Evolutionary conservation across 495 filamentous ascomycete genomes (phyloP).

Genomic region (Lepraria neglecta): DNA sequence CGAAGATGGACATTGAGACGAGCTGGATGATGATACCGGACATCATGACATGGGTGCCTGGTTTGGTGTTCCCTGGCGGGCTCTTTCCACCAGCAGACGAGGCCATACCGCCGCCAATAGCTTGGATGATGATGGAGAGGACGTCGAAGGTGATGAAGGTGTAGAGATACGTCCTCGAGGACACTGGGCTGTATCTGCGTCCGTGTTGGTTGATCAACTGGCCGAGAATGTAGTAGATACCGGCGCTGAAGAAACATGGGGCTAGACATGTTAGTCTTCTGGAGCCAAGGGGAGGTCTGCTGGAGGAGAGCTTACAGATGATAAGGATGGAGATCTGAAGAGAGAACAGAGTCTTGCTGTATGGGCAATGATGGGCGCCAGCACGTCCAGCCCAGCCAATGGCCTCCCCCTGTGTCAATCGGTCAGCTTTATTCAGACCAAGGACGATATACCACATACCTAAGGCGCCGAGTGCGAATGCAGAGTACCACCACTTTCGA

Average conservation of each 20-base stretch:
- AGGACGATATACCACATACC: conserved; percentile 31
- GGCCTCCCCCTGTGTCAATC: conserved; percentile 40
- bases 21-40: conserved; percentile 58
- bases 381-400: conserved; percentile 56
- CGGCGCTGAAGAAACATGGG: conserved; percentile 57
- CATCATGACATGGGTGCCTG: conserved; percentile 57
- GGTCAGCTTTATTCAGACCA: conserved; percentile 17
- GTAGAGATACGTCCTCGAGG: conserved; percentile 49
- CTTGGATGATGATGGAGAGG: conserved; percentile 54
- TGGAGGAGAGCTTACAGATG: conserved; percentile 39
- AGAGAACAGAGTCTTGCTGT: conserved; percentile 48
- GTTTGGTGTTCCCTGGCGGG: conserved; percentile 40
- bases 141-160: conserved; percentile 56
- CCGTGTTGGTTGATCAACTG: conserved; percentile 52
- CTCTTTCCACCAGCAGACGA: conserved; percentile 37
- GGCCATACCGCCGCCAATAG: conserved; percentile 52
- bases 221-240: conserved; percentile 56
- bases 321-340: conserved; percentile 60
- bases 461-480: conserved; percentile 45
- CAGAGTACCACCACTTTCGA: conserved; percentile 48
- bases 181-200: conserved; percentile 44
- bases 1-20: conserved; percentile 51
- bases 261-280: conserved; percentile 30
- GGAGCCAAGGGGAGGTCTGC: conserved; percentile 1
- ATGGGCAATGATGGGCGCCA: conserved; percentile 51